phyloP scores from a whole-genome alignment of 352 stramenopile genomes.

The Phytophthora macrochlamydospora region DNA sequence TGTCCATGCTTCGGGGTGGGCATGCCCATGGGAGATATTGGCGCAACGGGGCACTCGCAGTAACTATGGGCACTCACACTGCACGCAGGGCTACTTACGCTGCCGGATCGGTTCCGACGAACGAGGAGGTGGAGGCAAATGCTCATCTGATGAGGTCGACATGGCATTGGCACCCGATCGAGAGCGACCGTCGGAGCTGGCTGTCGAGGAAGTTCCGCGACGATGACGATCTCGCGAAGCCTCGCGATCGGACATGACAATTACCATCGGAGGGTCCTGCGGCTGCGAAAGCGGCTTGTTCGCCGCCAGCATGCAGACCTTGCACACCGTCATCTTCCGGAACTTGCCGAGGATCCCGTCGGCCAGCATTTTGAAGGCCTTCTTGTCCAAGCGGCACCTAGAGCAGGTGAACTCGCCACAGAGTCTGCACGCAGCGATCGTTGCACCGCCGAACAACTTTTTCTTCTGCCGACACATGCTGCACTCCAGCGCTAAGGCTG shows the following conservation, averaged over 20 bases:
- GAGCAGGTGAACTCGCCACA: slow-evolving; percentile 36
- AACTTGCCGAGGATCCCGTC: slow-evolving; percentile 21
- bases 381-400: slow-evolving; percentile 37
- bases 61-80: slow-evolving; percentile 9
- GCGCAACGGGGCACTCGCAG: slow-evolving; percentile 2
- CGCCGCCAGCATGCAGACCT: slow-evolving; percentile 26
- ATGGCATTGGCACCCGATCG: slow-evolving; percentile 15
- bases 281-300: slow-evolving; percentile 23
- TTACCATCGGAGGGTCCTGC: slow-evolving; percentile 11
- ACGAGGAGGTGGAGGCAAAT: background rate
- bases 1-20: slow-evolving; percentile 1
- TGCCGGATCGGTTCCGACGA: slow-evolving; percentile 9
- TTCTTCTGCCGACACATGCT: slow-evolving; percentile 42
- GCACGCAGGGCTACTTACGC: slow-evolving; percentile 11
- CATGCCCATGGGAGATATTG: slow-evolving; percentile 10
- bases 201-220: slow-evolving; percentile 11
- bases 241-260: slow-evolving; percentile 25
- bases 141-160: slow-evolving; percentile 23
- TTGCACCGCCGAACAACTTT: slow-evolving; percentile 31
- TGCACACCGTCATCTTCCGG: slow-evolving; percentile 25
- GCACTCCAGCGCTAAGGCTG: slow-evolving; percentile 31
- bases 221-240: slow-evolving; percentile 12
- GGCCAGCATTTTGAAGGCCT: slow-evolving; percentile 37
- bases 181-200: slow-evolving; percentile 16
- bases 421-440: slow-evolving; percentile 34